These are phyloP conservation scores for Cubamyces sp. DNA, from an alignment of 768 basidiomycete genomes.

Conservation along the genomic window DNA sequence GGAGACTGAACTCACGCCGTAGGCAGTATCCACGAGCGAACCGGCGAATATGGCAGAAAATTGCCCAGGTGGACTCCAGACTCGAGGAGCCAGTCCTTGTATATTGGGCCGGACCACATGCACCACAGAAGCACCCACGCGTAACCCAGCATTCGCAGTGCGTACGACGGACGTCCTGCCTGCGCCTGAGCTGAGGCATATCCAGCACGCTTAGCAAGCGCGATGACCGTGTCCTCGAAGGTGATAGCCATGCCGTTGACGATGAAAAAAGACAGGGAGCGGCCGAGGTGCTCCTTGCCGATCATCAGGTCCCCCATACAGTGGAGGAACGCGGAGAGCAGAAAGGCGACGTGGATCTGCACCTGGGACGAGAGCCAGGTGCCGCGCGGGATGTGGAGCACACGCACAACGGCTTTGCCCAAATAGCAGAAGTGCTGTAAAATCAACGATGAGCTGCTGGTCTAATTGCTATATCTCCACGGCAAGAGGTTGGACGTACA, in stretches of 20 bases:
- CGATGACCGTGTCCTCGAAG: slow-evolving; percentile 38
- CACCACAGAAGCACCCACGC: slow-evolving; percentile 22
- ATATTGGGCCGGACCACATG: slow-evolving; percentile 7
- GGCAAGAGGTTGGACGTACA: slow-evolving; percentile 30
- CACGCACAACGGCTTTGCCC: slow-evolving; percentile 30
- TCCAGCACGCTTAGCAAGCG: slow-evolving; percentile 17
- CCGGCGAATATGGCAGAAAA: background rate
- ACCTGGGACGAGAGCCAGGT: slow-evolving; percentile 34
- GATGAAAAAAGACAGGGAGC: slow-evolving; percentile 34
- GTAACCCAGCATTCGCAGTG: slow-evolving; percentile 16
- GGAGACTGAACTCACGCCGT: background rate
- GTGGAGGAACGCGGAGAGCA: slow-evolving; percentile 42
- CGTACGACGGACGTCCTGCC: background rate
- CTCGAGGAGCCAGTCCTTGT: background rate
- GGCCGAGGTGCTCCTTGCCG: slow-evolving; percentile 16
- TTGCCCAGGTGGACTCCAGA: background rate
- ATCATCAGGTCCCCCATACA: slow-evolving; percentile 38
- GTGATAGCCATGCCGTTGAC: slow-evolving; percentile 41
- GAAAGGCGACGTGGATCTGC: slow-evolving; percentile 42
- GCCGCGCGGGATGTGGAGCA: slow-evolving; percentile 33
- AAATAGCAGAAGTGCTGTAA: slow-evolving; percentile 35
- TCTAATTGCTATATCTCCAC: background rate
- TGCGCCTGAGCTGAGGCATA: background rate
- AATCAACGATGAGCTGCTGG: background rate
- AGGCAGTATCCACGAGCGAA: background rate